phyloP scores from a whole-genome alignment of 2,329 filamentous ascomycete genomes.

The Claviceps digitariae region DNA sequence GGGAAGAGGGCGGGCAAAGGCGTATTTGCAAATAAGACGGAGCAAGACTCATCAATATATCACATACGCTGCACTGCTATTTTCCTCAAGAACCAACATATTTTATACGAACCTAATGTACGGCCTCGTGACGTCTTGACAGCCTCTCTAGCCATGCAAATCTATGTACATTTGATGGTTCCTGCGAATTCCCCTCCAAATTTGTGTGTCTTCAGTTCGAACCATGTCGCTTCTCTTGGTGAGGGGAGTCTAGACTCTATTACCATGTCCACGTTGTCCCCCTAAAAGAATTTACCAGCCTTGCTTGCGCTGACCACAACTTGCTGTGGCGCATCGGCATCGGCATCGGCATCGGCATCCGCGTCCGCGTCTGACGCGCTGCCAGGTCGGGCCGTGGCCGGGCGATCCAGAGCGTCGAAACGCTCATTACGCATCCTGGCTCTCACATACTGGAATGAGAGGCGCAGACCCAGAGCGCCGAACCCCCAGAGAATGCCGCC shows the following conservation, averaged over 20 bases:
- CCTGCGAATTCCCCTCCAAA: neutral
- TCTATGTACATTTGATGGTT: too few species aligned
- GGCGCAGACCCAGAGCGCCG: conserved; percentile 44
- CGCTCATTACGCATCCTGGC: conserved; percentile 44
- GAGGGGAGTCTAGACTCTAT: too few species aligned
- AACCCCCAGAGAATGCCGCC: conserved; percentile 62
- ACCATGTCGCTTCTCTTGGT: neutral
- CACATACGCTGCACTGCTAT: too few species aligned
- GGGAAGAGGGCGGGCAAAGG: neutral
- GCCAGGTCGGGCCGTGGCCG: conserved; percentile 14
- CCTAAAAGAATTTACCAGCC: conserved; percentile 42
- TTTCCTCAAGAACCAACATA: neutral
- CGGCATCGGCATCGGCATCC: too few species aligned
- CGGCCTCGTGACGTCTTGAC: neutral
- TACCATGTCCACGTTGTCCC: too few species aligned
- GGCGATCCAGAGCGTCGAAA: conserved; percentile 56
- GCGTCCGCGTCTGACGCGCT: neutral
- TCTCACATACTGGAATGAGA: conserved; percentile 42
- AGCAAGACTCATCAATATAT: neutral
- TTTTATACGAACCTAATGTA: neutral
- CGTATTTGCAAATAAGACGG: neutral
- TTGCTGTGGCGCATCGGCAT: conserved; percentile 13
- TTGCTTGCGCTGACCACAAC: conserved; percentile 20
- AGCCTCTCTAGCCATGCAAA: too few species aligned
- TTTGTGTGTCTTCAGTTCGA: neutral